phyloP scores from a whole-genome alignment of 2,329 filamentous ascomycete species.

The Chlorencoelia australis region DNA sequence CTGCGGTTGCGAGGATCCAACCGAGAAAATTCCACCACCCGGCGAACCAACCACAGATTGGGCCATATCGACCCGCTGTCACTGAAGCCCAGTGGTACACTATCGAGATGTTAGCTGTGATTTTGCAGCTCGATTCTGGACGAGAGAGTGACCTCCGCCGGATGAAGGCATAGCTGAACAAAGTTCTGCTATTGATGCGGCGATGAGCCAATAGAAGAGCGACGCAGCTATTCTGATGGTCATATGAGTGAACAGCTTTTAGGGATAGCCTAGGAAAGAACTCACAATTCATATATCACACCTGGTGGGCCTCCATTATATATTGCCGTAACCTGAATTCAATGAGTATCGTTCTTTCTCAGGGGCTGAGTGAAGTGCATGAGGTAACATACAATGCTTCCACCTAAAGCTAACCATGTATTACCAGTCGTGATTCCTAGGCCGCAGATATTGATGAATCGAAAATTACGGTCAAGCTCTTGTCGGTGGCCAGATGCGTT shows the following conservation, averaged over 20 bases:
- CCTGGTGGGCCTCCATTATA: constrained; percentile 51
- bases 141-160: constrained; percentile 26
- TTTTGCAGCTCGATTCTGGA: too few relatives aligned
- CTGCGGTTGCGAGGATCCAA: constrained; percentile 33
- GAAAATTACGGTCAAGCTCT: constrained; percentile 38
- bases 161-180: constrained; percentile 34
- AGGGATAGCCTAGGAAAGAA: constrained; percentile 31
- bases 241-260: constrained; percentile 37
- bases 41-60: constrained; percentile 35
- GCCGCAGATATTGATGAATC: constrained; percentile 33
- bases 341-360: too few relatives aligned
- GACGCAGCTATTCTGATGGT: constrained; percentile 32
- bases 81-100: constrained; percentile 43
- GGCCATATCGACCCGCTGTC: constrained; percentile 35
- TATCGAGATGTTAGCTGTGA: constrained; percentile 1
- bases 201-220: constrained; percentile 39
- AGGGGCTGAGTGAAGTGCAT: too few relatives aligned
- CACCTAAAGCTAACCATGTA: constrained; percentile 34
- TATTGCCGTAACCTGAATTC: constrained; percentile 33
- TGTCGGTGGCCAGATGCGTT: constrained; percentile 40
- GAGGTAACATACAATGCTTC: constrained; percentile 33
- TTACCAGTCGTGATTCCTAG: constrained; percentile 34
- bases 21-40: constrained; percentile 39
- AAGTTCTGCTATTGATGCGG: constrained; percentile 40
- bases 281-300: constrained; percentile 47